Evolutionary conservation across 306 rosid genomes (phyloP).

Genomic region (Fragaria ananassa): DNA sequence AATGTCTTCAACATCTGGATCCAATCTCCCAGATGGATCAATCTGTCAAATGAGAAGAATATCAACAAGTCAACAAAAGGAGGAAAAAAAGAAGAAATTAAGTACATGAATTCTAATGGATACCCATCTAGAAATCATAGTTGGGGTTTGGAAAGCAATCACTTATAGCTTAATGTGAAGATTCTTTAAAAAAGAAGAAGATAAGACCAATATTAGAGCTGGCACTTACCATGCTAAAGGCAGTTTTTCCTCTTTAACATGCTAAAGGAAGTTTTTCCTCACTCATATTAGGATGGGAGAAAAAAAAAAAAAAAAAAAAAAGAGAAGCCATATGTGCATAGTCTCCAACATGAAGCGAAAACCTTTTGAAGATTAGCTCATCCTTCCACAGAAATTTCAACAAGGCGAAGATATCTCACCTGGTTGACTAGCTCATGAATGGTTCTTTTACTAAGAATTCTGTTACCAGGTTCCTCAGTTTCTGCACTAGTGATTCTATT

Average conservation of each 20-base stretch:
- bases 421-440: conserved; percentile 83
- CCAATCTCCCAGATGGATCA: conserved; percentile 80
- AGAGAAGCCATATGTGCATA: background rate
- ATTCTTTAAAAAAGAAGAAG: background rate
- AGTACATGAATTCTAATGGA: conserved; percentile 4
- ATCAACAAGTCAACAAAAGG: background rate
- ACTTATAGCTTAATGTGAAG: background rate
- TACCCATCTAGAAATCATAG: background rate
- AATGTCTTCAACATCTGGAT: conserved; percentile 85
- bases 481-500: conserved; percentile 48
- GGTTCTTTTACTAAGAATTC: conserved; percentile 89
- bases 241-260: background rate
- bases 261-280: background rate
- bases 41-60: conserved; percentile 49
- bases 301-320: background rate
- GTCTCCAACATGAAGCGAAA: background rate
- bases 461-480: conserved; percentile 60
- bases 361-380: background rate
- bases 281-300: background rate
- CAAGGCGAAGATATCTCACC: conserved; percentile 34
- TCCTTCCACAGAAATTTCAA: background rate
- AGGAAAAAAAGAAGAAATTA: background rate
- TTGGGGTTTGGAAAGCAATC: background rate
- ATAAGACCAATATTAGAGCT: background rate
- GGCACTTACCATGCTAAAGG: background rate